Evolutionary conservation across 225 moss, liverwort and hornwort genomes (phyloP), one percentile per base, ranked within the genome.

Genomic region (Lunularia cruciata): DNA sequence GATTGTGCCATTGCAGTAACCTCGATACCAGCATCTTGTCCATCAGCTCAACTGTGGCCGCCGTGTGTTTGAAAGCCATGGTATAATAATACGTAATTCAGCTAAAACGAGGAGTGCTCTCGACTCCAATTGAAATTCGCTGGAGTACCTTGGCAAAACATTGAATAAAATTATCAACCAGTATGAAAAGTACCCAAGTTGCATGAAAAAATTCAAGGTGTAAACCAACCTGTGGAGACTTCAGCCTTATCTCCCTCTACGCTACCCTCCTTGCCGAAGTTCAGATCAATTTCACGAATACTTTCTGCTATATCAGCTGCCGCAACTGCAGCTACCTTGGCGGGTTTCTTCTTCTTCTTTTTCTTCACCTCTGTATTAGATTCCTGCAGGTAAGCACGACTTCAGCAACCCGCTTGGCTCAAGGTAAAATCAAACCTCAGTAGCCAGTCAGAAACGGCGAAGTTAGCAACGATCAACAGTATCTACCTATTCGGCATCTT

Each of bases 311-410:
- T 67, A 54, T 60, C 74, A 31, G 64, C 15, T 27, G 32, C 7
- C 27, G 19, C 28, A 22, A 56, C 69, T 16, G 14, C 69, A 16
- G 63, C 66, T 52, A 46, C 57, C 61, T 60, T 25, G 31, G 69
- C 35, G 32, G 71, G 10, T 31, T 67, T 71, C 16, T 75, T 75
- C 66, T 80, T 80, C 72, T 80, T 80, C 56, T 80, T 80, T 72
- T 80, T 80, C 71, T 75, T 73, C 33, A 22, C 53, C n/a, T 78
- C 73, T 42, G 65, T 43, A 56, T 15, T 46, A 22, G 60, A 59
- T 28, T 71, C 71, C 79, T 74, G 74, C 58, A 28, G 42, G 18
- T n/a, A 14, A 53, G 33, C 12, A 4, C 14, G 23, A 52, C 52
- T 52, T 52, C n/a, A n/a, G n/a, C n/a, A n/a, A n/a, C n/a, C n/a